These are phyloP conservation scores for Paratinospora sagittata DNA, from an alignment of 164 flowering plant species.

Conservation along the genomic window DNA sequence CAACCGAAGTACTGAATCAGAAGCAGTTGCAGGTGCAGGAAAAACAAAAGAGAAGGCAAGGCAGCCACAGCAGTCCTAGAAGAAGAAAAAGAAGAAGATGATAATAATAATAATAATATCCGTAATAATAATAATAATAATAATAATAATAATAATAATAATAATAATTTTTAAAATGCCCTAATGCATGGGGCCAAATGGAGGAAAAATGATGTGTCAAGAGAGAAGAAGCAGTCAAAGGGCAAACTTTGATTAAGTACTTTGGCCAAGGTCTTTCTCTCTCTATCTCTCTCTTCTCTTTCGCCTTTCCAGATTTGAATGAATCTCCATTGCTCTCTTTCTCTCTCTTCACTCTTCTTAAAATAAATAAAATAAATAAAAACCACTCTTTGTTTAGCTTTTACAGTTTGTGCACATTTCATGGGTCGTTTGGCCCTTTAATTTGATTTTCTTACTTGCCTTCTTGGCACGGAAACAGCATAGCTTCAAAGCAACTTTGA, in stretches of 20 bases:
- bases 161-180: not conserved
- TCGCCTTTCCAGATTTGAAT: slow-evolving; percentile 33
- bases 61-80: too few relatives aligned
- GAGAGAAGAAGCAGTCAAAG: slow-evolving; percentile 33
- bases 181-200: not conserved
- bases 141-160: too few relatives aligned
- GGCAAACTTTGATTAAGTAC: slow-evolving; percentile 30
- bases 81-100: not conserved
- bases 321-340: slow-evolving; percentile 2
- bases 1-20: too few relatives aligned
- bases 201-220: slow-evolving; percentile 8
- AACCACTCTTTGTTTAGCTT: not conserved
- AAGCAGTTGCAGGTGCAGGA: too few relatives aligned
- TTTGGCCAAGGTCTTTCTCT: slow-evolving; percentile 33
- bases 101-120: too few relatives aligned
- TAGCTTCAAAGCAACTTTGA: not conserved
- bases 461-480: not conserved
- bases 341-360: not conserved
- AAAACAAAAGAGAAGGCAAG: too few relatives aligned
- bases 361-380: not conserved
- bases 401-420: not conserved
- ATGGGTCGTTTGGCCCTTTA: not conserved
- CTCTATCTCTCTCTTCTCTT: slow-evolving; percentile 23
- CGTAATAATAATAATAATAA: too few relatives aligned
- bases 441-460: slow-evolving; percentile 1